Evolutionary conservation across 495 filamentous ascomycete species (phyloP).

Genomic region (Lepidopterella palustris): DNA sequence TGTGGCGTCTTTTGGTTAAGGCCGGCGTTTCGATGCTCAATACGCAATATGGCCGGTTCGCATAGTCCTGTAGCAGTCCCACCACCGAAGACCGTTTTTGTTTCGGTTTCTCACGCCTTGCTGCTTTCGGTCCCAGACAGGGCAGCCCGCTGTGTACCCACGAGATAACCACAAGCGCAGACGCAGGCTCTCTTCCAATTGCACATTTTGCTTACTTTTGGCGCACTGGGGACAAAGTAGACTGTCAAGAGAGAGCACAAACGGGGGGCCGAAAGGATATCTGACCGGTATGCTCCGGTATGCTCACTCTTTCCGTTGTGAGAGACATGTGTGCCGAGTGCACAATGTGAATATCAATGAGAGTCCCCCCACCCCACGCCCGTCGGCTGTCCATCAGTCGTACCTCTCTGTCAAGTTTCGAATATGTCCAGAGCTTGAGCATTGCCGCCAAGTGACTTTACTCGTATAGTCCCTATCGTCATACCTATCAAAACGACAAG

Average conservation of each 20-base stretch:
- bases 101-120: neutral
- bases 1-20: too few species aligned
- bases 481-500: slow-evolving; percentile 1
- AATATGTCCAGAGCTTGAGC: neutral
- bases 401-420: neutral
- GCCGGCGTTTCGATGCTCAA: too few species aligned
- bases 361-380: neutral
- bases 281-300: neutral
- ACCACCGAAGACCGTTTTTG: neutral
- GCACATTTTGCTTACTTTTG: slow-evolving; percentile 2
- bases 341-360: slow-evolving; percentile 2
- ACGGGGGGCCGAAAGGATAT: neutral
- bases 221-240: neutral
- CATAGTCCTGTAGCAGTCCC: too few species aligned
- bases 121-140: neutral
- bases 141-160: neutral
- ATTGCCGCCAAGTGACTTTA: neutral
- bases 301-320: neutral
- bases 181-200: neutral
- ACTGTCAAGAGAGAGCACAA: neutral
- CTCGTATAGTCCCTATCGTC: neutral
- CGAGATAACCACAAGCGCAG: neutral
- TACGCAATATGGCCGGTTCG: too few species aligned
- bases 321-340: neutral
- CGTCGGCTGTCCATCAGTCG: neutral